Conservation (phyloP, 164 flowering plant species). For the Echeveria elegans region DNA sequence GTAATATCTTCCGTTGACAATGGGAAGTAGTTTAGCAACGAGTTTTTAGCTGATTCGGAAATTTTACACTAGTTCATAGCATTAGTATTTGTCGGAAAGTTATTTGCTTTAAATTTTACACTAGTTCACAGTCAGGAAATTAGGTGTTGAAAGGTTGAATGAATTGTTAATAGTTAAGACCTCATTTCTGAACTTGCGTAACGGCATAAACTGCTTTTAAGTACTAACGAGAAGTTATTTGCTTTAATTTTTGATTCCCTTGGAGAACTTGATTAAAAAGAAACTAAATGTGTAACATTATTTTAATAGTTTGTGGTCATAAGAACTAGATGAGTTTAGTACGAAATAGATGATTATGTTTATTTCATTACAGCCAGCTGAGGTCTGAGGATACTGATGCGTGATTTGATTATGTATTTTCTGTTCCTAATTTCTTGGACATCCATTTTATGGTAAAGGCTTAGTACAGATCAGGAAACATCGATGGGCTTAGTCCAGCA, state of each 20-base stretch:
- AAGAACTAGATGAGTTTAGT: no score
- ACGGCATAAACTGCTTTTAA: neutral
- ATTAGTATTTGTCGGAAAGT: neutral
- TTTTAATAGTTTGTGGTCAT: no score
- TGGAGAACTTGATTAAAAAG: no score
- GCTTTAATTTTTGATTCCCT: neutral
- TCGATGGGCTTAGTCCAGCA: conserved; percentile 98
- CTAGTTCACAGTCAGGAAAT: neutral
- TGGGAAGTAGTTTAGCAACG: neutral
- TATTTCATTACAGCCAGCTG: no score
- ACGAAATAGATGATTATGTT: no score
- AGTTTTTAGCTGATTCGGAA: neutral
- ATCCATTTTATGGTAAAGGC: no score
- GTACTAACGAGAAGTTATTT: neutral
- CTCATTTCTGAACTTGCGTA: neutral
- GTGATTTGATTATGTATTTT: no score
- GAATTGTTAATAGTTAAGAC: no score
- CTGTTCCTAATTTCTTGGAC: no score
- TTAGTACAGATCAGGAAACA: conserved; percentile 93
- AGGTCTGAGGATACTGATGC: no score
- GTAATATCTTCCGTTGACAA: neutral
- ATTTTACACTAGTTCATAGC: neutral
- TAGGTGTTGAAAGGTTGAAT: neutral
- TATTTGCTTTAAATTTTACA: neutral
- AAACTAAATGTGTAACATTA: no score